phyloP scores from a whole-genome alignment of 2,329 filamentous ascomycete genomes.

The Mycosphaerella arachidis region DNA sequence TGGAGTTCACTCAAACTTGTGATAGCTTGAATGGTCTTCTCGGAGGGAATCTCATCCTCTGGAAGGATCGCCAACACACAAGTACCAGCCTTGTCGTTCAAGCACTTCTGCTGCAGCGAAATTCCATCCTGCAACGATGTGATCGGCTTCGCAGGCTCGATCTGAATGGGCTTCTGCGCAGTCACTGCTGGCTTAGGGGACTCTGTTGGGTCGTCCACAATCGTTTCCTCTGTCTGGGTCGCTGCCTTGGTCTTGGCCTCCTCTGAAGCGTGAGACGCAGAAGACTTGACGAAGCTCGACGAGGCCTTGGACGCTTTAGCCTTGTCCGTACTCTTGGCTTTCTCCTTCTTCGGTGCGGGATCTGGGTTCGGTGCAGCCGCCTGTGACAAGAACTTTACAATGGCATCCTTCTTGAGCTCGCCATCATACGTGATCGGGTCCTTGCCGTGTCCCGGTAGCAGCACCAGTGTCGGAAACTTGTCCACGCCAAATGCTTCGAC shows the following conservation, averaged over 20 bases:
- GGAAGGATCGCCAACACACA: conserved; percentile 76
- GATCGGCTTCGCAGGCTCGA: conserved; percentile 58
- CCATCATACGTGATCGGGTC: conserved; percentile 72
- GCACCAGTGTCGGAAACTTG: conserved; percentile 73
- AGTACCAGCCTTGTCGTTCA: conserved; percentile 70
- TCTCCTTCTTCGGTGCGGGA: conserved; percentile 51
- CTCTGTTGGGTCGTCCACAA: conserved; percentile 51
- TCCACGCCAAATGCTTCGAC: conserved; percentile 70
- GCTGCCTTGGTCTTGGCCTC: conserved; percentile 46
- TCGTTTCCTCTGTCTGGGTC: conserved; percentile 47
- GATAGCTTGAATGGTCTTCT: conserved; percentile 39
- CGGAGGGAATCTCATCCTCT: conserved; percentile 39
- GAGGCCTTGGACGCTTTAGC: conserved; percentile 43
- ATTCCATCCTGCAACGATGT: conserved; percentile 59
- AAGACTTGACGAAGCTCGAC: conserved; percentile 48
- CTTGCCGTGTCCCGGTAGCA: conserved; percentile 67
- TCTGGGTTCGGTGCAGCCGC: conserved; percentile 75
- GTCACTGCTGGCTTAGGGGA: conserved; percentile 50
- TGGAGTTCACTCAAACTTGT: conserved; percentile 66
- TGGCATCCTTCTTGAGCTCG: conserved; percentile 76
- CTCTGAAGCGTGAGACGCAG: conserved; percentile 48
- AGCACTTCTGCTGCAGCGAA: conserved; percentile 65
- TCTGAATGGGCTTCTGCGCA: conserved; percentile 45
- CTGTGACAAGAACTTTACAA: conserved; percentile 79
- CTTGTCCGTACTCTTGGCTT: conserved; percentile 45